Conservation (phyloP, 2,329 filamentous ascomycete genomes). For the Plenodomus tracheiphilus region DNA sequence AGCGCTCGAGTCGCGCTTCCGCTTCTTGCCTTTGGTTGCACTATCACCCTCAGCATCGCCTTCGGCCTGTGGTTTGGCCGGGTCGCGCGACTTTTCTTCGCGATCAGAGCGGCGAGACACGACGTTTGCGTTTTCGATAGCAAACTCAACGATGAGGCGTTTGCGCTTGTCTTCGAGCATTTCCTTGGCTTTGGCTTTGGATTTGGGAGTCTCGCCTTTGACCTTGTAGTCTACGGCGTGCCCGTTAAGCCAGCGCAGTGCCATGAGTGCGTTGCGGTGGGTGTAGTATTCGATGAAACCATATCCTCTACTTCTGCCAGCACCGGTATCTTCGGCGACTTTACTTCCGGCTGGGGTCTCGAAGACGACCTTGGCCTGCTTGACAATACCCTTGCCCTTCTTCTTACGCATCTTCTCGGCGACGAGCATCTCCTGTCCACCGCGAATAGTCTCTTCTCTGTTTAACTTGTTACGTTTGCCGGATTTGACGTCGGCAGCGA, state of each 20-base stretch:
- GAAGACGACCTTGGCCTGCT: slow-evolving; percentile 92
- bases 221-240: slow-evolving; percentile 60
- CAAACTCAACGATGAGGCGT: slow-evolving; percentile 91
- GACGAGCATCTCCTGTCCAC: slow-evolving; percentile 76
- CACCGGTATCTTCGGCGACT: slow-evolving; percentile 74
- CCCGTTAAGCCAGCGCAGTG: slow-evolving; percentile 89
- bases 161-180: slow-evolving; percentile 75
- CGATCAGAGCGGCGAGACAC: slow-evolving; percentile 74
- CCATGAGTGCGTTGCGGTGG: slow-evolving; percentile 93
- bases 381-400: slow-evolving; percentile 85
- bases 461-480: slow-evolving; percentile 77
- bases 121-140: slow-evolving; percentile 96
- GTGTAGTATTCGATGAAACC: slow-evolving; percentile 97
- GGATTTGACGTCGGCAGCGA: slow-evolving; percentile 84
- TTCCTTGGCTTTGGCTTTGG: slow-evolving; percentile 45
- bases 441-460: slow-evolving; percentile 84
- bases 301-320: slow-evolving; percentile 86
- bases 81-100: slow-evolving; percentile 60
- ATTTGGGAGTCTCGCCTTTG: slow-evolving; percentile 50
- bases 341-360: slow-evolving; percentile 86
- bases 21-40: slow-evolving; percentile 38
- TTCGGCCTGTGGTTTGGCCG: slow-evolving; percentile 36
- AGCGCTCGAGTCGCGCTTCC: slow-evolving; percentile 41
- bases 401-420: slow-evolving; percentile 78
- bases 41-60: slow-evolving; percentile 14